Evolutionary conservation across 768 basidiomycete species (phyloP), one percentile per base, ranked within the genome.

Genomic region (Serendipita vermifera): DNA sequence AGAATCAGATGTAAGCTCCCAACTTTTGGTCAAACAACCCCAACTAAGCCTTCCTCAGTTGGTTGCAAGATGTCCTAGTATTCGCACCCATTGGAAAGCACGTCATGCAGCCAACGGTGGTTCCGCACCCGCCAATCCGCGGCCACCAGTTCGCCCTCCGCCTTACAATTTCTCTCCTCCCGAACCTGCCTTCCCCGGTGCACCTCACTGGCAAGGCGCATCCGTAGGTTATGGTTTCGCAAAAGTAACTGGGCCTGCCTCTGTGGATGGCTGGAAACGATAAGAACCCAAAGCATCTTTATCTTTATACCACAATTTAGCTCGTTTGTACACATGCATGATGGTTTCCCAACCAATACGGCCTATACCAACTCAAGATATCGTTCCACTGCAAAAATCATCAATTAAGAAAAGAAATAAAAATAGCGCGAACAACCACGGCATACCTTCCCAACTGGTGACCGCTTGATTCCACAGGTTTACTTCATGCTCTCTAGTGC

Each of bases 401-500:
- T 59, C n/a, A n/a, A 60, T 53, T 57, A 53, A 59, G 54, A 27
- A 7, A 15, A 2, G 24, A 22, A n/a, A 33, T 33, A n/a, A 56
- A 29, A 40, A 33, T 53, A 56, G 5, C 3, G 39, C 4, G 33
- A 46, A 48, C 33, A 38, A 33, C 20, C n/a, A 35, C 40, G 17
- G 62, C 80, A 62, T 63, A 89, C 91, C 79, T 78, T 94, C 93
- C 92, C 89, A 97, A 66, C 79, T 84, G 9, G 93, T 96, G 35
- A 94, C 90, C 2, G 90, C 88, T 62, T 82, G 78, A 62, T 90
- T 85, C 84, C 87, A 93, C 24, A 86, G 63, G 55, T 75, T 80
- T 57, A 93, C 81, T 66, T 94, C 92, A 66, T 97, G 86, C 67
- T 89, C 79, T 63, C 94, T 79, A n/a, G 96, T 98, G 5, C 91